These are phyloP conservation scores for Alternaria triticimaculans DNA, from an alignment of 2,329 filamentous ascomycete species.

Conservation along the genomic window DNA sequence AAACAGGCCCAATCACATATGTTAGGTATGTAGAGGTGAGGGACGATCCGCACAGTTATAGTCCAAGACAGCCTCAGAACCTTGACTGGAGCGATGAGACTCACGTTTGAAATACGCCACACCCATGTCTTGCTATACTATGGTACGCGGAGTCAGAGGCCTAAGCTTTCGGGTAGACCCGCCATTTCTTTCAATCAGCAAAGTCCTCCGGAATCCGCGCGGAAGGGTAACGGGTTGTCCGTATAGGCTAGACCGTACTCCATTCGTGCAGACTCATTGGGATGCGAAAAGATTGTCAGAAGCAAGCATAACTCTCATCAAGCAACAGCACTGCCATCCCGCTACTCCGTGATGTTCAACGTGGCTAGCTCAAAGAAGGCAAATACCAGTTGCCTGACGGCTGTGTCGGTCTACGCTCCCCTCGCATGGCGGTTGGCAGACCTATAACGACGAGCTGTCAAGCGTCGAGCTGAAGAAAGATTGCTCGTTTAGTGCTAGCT, in stretches of 20 bases:
- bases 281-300: conserved; percentile 1
- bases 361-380: conserved; percentile 30
- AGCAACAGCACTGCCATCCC: conserved; percentile 23
- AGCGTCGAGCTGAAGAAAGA: conserved; percentile 17
- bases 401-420: conserved; percentile 5
- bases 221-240: conserved; percentile 18
- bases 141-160: conserved; percentile 13
- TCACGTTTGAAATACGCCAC: conserved; percentile 23
- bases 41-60: conserved; percentile 16
- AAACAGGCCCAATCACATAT: conserved; percentile 10
- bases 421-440: neutral
- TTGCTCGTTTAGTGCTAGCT: conserved; percentile 37
- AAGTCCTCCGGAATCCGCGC: conserved; percentile 23
- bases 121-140: conserved; percentile 18
- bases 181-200: conserved; percentile 10
- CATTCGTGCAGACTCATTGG: conserved; percentile 2
- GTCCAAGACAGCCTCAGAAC: conserved; percentile 18
- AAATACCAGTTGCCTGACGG: conserved; percentile 27
- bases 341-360: conserved; percentile 18
- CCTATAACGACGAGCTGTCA: conserved; percentile 19
- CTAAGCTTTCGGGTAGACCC: conserved; percentile 24
- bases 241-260: conserved; percentile 1
- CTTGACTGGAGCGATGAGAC: conserved; percentile 10
- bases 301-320: conserved; percentile 20
- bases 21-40: conserved; percentile 2